A percentile compares a stretch with the other conserved stretches of the same genome.
Conservation (phyloP, 257 asterid species). For the Solanum piurae region DNA sequence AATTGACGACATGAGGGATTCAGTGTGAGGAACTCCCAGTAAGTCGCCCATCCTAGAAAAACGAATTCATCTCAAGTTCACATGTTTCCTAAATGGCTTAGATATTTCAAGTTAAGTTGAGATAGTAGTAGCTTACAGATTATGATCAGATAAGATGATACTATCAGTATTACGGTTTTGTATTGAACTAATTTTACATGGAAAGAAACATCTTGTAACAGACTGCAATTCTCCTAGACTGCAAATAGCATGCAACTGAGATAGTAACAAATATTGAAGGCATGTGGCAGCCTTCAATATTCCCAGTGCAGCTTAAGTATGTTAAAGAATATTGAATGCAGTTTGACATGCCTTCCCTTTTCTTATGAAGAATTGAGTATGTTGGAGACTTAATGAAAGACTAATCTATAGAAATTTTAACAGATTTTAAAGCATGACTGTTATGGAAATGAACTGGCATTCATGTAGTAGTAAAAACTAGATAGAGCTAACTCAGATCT, state of each 20-base stretch:
- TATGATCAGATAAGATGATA: neutral
- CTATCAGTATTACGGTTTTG: neutral
- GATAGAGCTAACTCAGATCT: neutral
- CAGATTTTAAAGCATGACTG: neutral
- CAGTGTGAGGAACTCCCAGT: neutral
- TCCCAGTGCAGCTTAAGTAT: neutral
- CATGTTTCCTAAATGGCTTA: neutral
- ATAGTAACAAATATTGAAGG: neutral
- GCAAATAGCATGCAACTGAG: neutral
- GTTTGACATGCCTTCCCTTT: neutral
- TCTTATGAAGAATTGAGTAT: neutral
- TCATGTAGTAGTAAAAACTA: neutral
- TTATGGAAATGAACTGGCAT: neutral
- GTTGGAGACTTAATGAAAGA: neutral
- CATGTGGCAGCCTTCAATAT: neutral
- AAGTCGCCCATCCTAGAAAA: neutral
- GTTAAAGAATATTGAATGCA: neutral
- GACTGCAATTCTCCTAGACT: neutral
- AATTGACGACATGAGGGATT: neutral
- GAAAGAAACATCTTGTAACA: neutral
- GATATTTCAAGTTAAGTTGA: neutral
- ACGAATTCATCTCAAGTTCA: neutral
- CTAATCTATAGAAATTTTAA: neutral
- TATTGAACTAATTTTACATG: neutral
- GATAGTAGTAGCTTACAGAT: neutral